Base-by-base conservation (phyloP, 768 basidiomycete genomes). In the Russula earlei region DNA sequence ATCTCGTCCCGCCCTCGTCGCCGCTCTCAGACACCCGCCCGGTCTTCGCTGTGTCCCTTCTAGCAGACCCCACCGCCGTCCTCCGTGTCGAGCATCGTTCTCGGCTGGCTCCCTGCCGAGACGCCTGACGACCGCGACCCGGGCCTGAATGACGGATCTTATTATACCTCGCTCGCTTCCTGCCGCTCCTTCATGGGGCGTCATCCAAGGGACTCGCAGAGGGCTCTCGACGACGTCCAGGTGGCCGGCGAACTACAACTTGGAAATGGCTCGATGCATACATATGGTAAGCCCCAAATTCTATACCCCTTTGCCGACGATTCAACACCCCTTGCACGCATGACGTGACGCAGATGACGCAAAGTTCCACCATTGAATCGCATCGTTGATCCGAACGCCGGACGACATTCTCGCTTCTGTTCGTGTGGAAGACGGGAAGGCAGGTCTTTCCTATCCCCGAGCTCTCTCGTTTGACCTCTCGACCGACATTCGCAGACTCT, bases 261-360 rank as follows among this genome's bases (percentile, higher is more conserved):
- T 3, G 79, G 78, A 57, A 68, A 79, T 19, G 89, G 89, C n/a
- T 91, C 89, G 89, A 85, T 91, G 84, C 89, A 91, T 65, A 82
- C 91, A 44, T 80, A 89, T 42, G 79, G 77, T 77, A 49, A 33
- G 56, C 27, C 14, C 11, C 29, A 7, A 29, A 10, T 31, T 31
- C 7, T 31, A 10, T 10, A 10, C 17, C 12, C 8, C 24, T 36
- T 20, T 45, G 11, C 37, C n/a, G 3, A 0, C 24, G 5, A 34
- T 7, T 52, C 62, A 50, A 8, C 20, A 41, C 27, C 11, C 11
- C 34, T 31, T 27, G 15, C 40, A n/a, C 19, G 22, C 29, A 38
- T 25, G 27, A 29, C 24, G 14, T n/a, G 11, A 4, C 22, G 33
- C 17, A 48, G 89, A 91, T 65, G 73, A 75, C 77, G 89, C 40